phyloP scores from a whole-genome alignment of 31 red algal species.

The Endocladia muricata region DNA sequence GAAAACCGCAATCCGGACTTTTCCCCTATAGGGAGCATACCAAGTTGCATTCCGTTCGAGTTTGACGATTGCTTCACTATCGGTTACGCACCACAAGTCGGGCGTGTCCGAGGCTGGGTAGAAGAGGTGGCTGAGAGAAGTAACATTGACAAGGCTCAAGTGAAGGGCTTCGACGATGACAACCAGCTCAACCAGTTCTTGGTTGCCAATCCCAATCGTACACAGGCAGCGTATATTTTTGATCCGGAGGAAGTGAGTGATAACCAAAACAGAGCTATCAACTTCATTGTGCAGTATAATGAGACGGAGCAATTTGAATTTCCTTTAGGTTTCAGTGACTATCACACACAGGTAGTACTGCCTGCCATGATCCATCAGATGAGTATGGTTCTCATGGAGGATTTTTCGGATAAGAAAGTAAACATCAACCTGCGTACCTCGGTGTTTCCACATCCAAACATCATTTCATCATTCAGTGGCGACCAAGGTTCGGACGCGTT shows the following conservation, averaged over 20 bases:
- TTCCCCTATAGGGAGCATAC: slow-evolving; percentile 13
- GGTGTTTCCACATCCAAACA: slow-evolving; percentile 90
- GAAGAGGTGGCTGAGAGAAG: slow-evolving; percentile 31
- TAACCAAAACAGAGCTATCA: slow-evolving; percentile 57
- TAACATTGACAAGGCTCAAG: slow-evolving; percentile 48
- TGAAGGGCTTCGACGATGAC: slow-evolving; percentile 47
- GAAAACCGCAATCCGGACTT: slow-evolving; percentile 33
- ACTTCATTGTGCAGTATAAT: slow-evolving; percentile 94
- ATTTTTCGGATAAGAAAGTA: slow-evolving; percentile 26
- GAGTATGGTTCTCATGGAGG: slow-evolving; percentile 80
- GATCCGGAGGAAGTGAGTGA: slow-evolving; percentile 60
- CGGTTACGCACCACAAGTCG: slow-evolving; percentile 51
- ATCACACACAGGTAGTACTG: slow-evolving; percentile 59
- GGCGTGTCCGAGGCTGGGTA: slow-evolving; percentile 62
- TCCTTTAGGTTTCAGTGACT: slow-evolving; percentile 58
- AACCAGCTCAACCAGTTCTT: slow-evolving; percentile 64
- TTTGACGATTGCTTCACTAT: slow-evolving; percentile 69
- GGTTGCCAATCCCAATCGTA: slow-evolving; percentile 74
- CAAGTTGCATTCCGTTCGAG: slow-evolving; percentile 57
- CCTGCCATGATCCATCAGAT: slow-evolving; percentile 89
- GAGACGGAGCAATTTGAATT: slow-evolving; percentile 74
- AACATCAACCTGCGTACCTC: slow-evolving; percentile 63
- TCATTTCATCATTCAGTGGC: slow-evolving; percentile 24
- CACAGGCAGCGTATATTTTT: slow-evolving; percentile 96
- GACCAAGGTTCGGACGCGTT: slow-evolving; percentile 54